These are phyloP conservation scores for Kodamaea neixiangensis DNA, from an alignment of 805 yeast genomes.

Conservation along the genomic window DNA sequence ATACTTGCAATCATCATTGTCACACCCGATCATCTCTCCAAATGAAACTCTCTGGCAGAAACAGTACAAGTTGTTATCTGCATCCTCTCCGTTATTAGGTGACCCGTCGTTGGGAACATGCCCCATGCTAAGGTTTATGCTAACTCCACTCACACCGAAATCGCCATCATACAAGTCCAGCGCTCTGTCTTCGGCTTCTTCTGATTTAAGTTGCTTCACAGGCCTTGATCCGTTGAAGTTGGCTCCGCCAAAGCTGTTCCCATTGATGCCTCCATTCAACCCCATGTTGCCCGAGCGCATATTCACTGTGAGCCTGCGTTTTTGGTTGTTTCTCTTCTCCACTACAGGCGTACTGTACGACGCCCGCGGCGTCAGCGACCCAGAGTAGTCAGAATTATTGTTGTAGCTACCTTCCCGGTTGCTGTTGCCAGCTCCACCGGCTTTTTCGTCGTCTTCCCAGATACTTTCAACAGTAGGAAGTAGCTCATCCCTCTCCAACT, in stretches of 20 bases:
- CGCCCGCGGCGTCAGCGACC: slow-evolving; percentile 33
- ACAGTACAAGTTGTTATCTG: slow-evolving; percentile 60
- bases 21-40: slow-evolving; percentile 98
- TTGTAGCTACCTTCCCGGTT: slow-evolving; percentile 16
- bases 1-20: slow-evolving; percentile 79
- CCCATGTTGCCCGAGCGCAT: slow-evolving; percentile 8
- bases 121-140: slow-evolving; percentile 11
- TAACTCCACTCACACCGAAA: slow-evolving; percentile 12
- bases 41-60: slow-evolving; percentile 92
- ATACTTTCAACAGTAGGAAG: slow-evolving; percentile 54
- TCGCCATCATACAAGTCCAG: slow-evolving; percentile 11
- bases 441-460: slow-evolving; percentile 17
- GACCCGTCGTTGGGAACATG: slow-evolving; percentile 38
- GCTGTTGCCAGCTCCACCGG: background rate
- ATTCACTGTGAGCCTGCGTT: slow-evolving; percentile 23
- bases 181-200: slow-evolving; percentile 16
- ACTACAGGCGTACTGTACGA: slow-evolving; percentile 9
- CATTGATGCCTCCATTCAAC: slow-evolving; percentile 4
- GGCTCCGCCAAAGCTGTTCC: background rate
- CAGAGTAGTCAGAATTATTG: slow-evolving; percentile 28
- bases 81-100: slow-evolving; percentile 36
- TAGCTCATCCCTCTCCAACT: slow-evolving; percentile 78
- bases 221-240: slow-evolving; percentile 4
- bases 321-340: slow-evolving; percentile 21
- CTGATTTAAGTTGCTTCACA: slow-evolving; percentile 15